Conservation (phyloP, 2,329 filamentous ascomycete species). For the Plectosphaerella sp. region DNA sequence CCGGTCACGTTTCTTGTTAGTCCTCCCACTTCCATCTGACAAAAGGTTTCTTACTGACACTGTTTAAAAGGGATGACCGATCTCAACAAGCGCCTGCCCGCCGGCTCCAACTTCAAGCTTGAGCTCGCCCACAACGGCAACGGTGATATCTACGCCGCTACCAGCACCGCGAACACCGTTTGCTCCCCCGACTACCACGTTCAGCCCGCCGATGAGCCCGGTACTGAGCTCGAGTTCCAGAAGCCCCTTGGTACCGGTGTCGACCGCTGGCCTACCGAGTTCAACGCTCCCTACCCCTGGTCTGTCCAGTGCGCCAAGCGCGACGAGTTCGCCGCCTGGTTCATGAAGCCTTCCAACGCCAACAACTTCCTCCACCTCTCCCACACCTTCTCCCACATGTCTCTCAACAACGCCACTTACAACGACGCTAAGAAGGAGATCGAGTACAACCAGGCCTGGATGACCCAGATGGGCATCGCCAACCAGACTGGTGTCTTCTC, state of each 20-base stretch:
- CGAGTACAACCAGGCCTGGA: slow-evolving; percentile 55
- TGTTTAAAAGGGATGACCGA: slow-evolving; percentile 6
- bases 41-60: no score
- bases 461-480: slow-evolving; percentile 46
- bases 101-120: slow-evolving; percentile 46
- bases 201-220: slow-evolving; percentile 37
- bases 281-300: slow-evolving; percentile 43
- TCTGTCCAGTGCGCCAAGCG: slow-evolving; percentile 39
- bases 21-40: neutral
- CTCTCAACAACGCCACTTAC: slow-evolving; percentile 57
- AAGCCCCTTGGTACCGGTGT: slow-evolving; percentile 46
- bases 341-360: slow-evolving; percentile 39
- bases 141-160: slow-evolving; percentile 45
- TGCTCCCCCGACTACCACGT: slow-evolving; percentile 37
- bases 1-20: slow-evolving; percentile 40
- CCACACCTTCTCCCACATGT: slow-evolving; percentile 58
- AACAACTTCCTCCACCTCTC: slow-evolving; percentile 54
- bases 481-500: slow-evolving; percentile 42
- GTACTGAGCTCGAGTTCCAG: slow-evolving; percentile 38
- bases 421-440: slow-evolving; percentile 52
- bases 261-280: slow-evolving; percentile 45
- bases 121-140: slow-evolving; percentile 50
- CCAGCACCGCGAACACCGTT: slow-evolving; percentile 33
- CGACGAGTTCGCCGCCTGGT: slow-evolving; percentile 51
- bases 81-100: slow-evolving; percentile 41